Evolutionary conservation across 345 rosid species (phyloP), one percentile per base, ranked within the genome.

Genomic region (Microthlaspi erraticum): DNA sequence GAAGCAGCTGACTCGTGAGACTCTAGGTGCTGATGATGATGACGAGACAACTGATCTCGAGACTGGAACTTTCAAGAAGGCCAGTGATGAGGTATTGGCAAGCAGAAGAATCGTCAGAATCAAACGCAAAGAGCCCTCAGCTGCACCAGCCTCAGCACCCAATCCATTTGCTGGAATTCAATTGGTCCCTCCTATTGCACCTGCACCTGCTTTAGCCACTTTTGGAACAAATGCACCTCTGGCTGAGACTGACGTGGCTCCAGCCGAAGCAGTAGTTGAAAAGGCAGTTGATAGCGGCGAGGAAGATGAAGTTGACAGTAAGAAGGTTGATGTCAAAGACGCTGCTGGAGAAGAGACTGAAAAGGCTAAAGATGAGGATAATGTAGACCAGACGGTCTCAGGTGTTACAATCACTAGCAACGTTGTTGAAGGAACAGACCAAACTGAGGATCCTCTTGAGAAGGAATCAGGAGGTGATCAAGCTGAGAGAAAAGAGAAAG

Each of bases 91-190:
- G 72, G 93, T 94, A 4, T 76, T 94, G 59, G 93, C 99, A 17
- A 69, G 72, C 39, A 83, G 99, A 81, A 87, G 88, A 77, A 94
- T 91, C 33, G 84, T 94, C 50, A 85, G 79, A 77, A 87, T 91
- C 72, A 87, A 92, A 49, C 94, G 97, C 18, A 87, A 70, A 61
- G 80, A 76, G 67, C 56, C 76, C 13, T 39, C 76, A n/a, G 67
- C 74, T 18, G 7, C 93, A 0, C 74, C 88, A 26, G 46, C 81
- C 54, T 70, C 86, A 36, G 53, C 93, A 18, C 51, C 91, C 26
- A 94, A 91, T 80, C 99, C 99, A 17, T 94, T 94, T 81, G 88
- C 96, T 45, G 88, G 85, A 37, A 89, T 94, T 60, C 69, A 81
- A 52, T 80, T 94, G 67, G 85, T 91, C 18, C 80, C 91, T 64